Percentiles rank a stretch among this genome's conserved stretches.
These are phyloP conservation scores for Brassica rapa DNA, from an alignment of 345 rosid genomes.

Conservation along the genomic window DNA sequence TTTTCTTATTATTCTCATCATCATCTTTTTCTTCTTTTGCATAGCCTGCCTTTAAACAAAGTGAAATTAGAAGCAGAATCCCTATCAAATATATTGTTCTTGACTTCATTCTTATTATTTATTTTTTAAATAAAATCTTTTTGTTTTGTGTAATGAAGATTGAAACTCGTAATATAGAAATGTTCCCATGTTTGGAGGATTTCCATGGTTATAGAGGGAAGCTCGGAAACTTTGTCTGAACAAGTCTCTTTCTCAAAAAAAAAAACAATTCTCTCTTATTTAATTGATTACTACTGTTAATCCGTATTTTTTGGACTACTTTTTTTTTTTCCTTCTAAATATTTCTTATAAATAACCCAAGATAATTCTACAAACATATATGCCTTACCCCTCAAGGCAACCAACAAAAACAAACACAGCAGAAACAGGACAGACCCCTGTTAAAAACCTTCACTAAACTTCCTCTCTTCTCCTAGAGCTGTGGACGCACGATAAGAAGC, in stretches of 20 bases:
- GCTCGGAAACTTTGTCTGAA: slow-evolving; percentile 29
- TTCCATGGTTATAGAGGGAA: slow-evolving; percentile 28
- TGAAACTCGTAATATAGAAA: neutral
- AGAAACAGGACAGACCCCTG: too few relatives aligned
- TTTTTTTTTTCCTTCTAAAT: too few relatives aligned
- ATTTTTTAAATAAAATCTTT: neutral
- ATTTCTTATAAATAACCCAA: too few relatives aligned
- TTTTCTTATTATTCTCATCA: neutral
- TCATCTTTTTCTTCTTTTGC: slow-evolving; percentile 8
- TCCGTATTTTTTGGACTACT: too few relatives aligned
- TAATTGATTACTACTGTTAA: too few relatives aligned
- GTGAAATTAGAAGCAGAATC: slow-evolving; percentile 15
- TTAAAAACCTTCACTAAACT: too few relatives aligned
- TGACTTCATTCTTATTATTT: slow-evolving; percentile 21
- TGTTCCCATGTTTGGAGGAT: slow-evolving; percentile 14
- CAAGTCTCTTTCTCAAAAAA: neutral
- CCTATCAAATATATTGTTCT: slow-evolving; percentile 29
- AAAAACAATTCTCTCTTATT: neutral
- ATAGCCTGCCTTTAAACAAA: slow-evolving; percentile 8
- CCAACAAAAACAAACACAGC: too few relatives aligned
- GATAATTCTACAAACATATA: too few relatives aligned
- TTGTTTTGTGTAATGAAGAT: neutral
- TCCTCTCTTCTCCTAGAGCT: too few relatives aligned
- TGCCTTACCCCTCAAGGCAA: too few relatives aligned
- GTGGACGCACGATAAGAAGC: too few relatives aligned